Base-by-base conservation (phyloP, 2,329 filamentous ascomycete species). In the Fusarium sacchari region DNA sequence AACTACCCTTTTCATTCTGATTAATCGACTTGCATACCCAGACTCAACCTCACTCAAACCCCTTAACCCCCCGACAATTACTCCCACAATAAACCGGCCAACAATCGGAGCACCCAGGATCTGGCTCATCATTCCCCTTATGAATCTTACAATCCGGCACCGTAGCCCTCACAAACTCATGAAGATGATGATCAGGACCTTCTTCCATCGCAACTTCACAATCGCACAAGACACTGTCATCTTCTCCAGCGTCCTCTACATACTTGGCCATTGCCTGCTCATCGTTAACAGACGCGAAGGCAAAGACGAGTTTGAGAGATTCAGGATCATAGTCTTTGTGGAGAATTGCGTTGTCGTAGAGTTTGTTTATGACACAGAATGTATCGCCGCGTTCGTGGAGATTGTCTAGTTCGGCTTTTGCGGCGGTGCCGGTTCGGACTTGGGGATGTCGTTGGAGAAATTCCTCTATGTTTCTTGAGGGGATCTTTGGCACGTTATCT, bases 1-100 rank as follows among this genome's bases (percentile, higher is more conserved):
- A 39, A 5, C 1, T 0, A 8, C 7, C 6, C 1, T 13, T 13
- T 22, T 20, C 0, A 5, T 39, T 39, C 20, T 8, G 0, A 39
- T 14, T 20, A 14, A 5, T 20, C 1, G 7, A 39, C 37, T 22
- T 37, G 11, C 6, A 37, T 39, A 39, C 7, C n/a, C 17, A 24
- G n/a, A 24, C 5, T 14, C 5, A 12, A 4, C 7, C 11, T 24
- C n/a, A 36, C 3, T 24, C 50, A 22, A 22, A 30, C 1, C 53
- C 26, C 9, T 44, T 5, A 13, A 57, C 50, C 2, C 39, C 28
- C 5, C 34, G 40, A 26, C 47, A 65, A 9, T 64, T 64, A 3
- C 40, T 28, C 14, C 59, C 47, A 36, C 57, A 20, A 22, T 34
- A 22, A 4, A 55, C 8, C 4, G 47, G 62, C 59, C 47, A 56